Evolutionary conservation across 805 yeast species (phyloP).

Genomic region (Lipomyces lipofer): DNA sequence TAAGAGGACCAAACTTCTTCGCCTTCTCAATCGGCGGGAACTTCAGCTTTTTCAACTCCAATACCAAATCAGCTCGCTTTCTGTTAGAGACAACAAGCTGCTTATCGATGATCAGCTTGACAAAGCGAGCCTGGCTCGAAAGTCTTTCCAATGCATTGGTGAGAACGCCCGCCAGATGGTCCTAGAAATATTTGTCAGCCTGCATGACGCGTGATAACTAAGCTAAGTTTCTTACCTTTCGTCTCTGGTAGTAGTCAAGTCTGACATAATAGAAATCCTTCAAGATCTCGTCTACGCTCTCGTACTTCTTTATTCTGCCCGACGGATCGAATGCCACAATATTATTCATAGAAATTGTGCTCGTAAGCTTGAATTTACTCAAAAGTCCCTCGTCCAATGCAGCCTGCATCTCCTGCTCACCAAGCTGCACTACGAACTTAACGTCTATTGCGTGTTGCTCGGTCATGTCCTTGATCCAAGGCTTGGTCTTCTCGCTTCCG

Average conservation of each 20-base stretch:
- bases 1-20: conserved; percentile 48
- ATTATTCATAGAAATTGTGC: conserved; percentile 70
- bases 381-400: conserved; percentile 72
- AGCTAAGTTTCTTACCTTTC: no score
- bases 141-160: conserved; percentile 75
- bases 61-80: conserved; percentile 62
- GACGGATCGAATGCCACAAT: conserved; percentile 95
- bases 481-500: conserved; percentile 69
- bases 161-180: conserved; percentile 64
- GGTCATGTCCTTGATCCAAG: conserved; percentile 93
- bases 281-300: conserved; percentile 71
- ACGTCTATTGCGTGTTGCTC: conserved; percentile 84
- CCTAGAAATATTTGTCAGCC: no score
- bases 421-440: conserved; percentile 72
- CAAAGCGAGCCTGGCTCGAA: conserved; percentile 83
- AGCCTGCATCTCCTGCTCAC: conserved; percentile 80
- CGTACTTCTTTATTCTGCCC: conserved; percentile 84
- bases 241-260: conserved; percentile 82
- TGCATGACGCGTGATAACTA: no score
- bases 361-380: conserved; percentile 76
- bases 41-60: conserved; percentile 59
- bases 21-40: conserved; percentile 54
- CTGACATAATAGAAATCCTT: conserved; percentile 83
- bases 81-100: conserved; percentile 72
- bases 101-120: conserved; percentile 82